Base-by-base conservation (phyloP, 1,139 yeast species). In the Scheffersomyces parashehatae region DNA sequence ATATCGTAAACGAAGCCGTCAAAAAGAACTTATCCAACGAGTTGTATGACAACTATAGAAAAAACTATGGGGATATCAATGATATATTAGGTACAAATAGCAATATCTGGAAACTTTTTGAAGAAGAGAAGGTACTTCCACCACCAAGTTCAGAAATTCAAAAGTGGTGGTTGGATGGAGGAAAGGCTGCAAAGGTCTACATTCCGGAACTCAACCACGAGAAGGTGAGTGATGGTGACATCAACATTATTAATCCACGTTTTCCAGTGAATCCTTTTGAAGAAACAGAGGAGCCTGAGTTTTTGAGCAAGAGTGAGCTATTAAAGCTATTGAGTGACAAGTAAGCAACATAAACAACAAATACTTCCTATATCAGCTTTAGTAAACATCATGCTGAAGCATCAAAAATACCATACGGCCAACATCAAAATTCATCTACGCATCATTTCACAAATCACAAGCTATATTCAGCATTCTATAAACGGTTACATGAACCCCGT, bases 101-200 rank as follows among this genome's bases (percentile, higher is more conserved):
- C 38, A 65, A 62, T 46, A 62, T 64, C 49, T 56, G 65, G 45
- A 55, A 60, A 13, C 64, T 62, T 43, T 52, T 48, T 29, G 61
- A 58, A 36, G 63, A 60, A 35, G 64, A 64, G 35, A 55, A 59
- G 37, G 68, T 70, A 16, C 67, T 91, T 41, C 97, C 97, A 2
- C 88, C 97, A 0, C 99, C 99, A 14, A 86, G 96, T 49, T 81
- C 95, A 0, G 96, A 88, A 43, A 62, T 70, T 11, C 69, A 77
- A 29, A 88, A 89, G 62, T 93, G 99, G 99, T 93, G 99, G 99
- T 73, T 89, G 33, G 83, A 83, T 12, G 84, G 83, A 8, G 93
- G 95, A 0, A 79, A 79, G 50, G 76, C 86, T 5, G 93, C 91
- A 2, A 88, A 83, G 57, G 85, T 91, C 5, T 58, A 62, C 4